Evolutionary conservation across 2,329 filamentous ascomycete species (phyloP).

Genomic region (Scedosporium dehoogii): DNA sequence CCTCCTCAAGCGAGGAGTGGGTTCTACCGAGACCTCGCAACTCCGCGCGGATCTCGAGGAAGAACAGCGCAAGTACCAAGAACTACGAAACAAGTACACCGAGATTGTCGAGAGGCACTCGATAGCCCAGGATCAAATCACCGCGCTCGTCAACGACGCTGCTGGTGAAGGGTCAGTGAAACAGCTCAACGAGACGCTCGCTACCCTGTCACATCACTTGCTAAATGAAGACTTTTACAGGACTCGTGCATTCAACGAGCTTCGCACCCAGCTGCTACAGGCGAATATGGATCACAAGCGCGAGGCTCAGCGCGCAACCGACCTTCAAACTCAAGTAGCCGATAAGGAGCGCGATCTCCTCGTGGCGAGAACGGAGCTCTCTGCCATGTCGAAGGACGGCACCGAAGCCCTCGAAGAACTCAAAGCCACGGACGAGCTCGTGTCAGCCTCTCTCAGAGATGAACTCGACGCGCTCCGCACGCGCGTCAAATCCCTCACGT

Average conservation of each 20-base stretch:
- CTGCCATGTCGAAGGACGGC: slow-evolving; percentile 43
- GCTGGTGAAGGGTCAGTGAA: slow-evolving; percentile 46
- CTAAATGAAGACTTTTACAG: slow-evolving; percentile 39
- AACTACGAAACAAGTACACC: slow-evolving; percentile 44
- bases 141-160: slow-evolving; percentile 40
- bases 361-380: slow-evolving; percentile 41
- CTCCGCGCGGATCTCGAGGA: slow-evolving; percentile 48
- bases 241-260: slow-evolving; percentile 40
- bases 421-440: slow-evolving; percentile 48
- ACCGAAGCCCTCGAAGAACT: slow-evolving; percentile 45
- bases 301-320: slow-evolving; percentile 29
- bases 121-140: slow-evolving; percentile 47
- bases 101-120: slow-evolving; percentile 49
- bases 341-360: slow-evolving; percentile 48
- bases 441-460: slow-evolving; percentile 46
- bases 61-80: slow-evolving; percentile 36
- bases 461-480: slow-evolving; percentile 47
- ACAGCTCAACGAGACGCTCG: neutral
- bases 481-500: slow-evolving; percentile 36
- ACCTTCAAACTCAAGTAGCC: slow-evolving; percentile 37
- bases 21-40: slow-evolving; percentile 41
- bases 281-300: slow-evolving; percentile 36
- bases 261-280: slow-evolving; percentile 37
- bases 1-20: slow-evolving; percentile 43
- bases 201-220: slow-evolving; percentile 18